A percentile compares a stretch with the other conserved stretches of the same genome.
These are phyloP conservation scores for Coniosporium apollinis DNA, from an alignment of 495 filamentous ascomycete species.

Conservation along the genomic window DNA sequence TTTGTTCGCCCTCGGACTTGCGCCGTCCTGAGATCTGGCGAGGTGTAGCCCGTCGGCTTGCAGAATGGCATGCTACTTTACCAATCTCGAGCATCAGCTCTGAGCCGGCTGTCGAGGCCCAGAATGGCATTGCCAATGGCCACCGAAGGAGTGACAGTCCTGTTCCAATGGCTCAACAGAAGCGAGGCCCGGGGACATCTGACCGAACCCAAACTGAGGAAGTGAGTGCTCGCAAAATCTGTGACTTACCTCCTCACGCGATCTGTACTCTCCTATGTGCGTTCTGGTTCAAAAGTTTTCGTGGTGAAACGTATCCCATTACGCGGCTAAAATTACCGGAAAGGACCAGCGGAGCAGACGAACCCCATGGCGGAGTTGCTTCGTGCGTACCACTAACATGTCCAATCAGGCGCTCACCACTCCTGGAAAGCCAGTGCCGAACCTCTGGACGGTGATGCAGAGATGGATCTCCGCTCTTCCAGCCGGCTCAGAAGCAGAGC, in stretches of 20 bases:
- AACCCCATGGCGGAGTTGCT: no score
- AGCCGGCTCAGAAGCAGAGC: conserved; percentile 46
- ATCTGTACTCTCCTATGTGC: no score
- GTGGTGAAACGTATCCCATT: no score
- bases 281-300: no score
- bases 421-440: conserved; percentile 34
- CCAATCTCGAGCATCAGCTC: conserved; percentile 26
- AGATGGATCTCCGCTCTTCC: conserved; percentile 89
- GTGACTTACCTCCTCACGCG: no score
- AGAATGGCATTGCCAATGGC: no score
- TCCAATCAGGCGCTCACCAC: conserved; percentile 6
- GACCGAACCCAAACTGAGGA: no score
- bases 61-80: conserved; percentile 82
- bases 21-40: conserved; percentile 51
- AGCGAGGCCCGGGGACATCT: no score
- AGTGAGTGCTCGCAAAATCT: no score
- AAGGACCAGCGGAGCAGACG: no score
- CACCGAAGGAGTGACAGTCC: background rate
- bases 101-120: conserved; percentile 5
- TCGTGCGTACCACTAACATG: no score
- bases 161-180: background rate
- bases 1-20: conserved; percentile 65
- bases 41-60: conserved; percentile 66
- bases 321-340: no score
- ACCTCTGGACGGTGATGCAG: conserved; percentile 86